Conservation (phyloP, 306 rosid species). For the Casuarina glauca region DNA sequence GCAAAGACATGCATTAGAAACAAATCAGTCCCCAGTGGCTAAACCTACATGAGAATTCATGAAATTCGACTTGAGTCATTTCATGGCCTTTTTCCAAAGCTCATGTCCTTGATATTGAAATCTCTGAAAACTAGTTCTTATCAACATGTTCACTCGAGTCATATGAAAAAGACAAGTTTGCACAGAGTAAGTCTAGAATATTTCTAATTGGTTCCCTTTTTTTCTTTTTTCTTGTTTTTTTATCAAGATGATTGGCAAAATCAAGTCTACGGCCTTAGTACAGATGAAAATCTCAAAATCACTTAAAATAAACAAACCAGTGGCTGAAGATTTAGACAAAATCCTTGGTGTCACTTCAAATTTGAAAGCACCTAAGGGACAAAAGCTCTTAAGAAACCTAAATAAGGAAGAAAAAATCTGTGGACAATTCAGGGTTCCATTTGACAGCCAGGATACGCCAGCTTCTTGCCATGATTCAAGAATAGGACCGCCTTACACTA, state of each 20-base stretch:
- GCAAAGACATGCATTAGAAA: background rate
- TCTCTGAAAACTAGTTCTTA: background rate
- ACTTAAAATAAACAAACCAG: background rate
- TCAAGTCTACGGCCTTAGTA: background rate
- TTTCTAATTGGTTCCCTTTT: background rate
- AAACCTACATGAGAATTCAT: background rate
- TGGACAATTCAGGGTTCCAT: background rate
- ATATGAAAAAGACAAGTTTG: background rate
- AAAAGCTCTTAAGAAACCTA: background rate
- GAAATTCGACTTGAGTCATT: background rate
- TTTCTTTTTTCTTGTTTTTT: background rate
- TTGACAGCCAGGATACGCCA: background rate
- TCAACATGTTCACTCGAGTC: background rate
- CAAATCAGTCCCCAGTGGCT: background rate
- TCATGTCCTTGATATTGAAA: background rate
- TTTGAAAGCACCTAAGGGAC: background rate
- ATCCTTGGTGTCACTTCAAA: background rate
- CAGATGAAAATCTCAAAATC: background rate
- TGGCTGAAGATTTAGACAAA: background rate
- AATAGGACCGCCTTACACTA: background rate
- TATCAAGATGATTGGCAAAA: background rate
- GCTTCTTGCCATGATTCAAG: background rate
- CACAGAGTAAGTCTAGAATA: background rate
- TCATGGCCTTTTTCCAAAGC: background rate
- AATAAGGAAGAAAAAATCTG: background rate